Base-by-base conservation (phyloP, 116 monocot species). In the Phalaenopsis hybrid region DNA sequence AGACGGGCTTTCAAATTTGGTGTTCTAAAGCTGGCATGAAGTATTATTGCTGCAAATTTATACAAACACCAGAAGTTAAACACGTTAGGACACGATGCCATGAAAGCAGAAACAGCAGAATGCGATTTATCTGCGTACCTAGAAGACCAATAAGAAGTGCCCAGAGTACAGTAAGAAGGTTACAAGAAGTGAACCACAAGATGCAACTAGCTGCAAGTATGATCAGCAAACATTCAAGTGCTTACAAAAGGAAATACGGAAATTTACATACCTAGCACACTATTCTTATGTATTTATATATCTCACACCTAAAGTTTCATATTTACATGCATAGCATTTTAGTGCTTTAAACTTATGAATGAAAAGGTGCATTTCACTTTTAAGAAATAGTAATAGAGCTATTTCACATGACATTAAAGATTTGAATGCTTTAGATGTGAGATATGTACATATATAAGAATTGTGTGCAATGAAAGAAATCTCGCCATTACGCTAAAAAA, bases 1-100 rank as follows among this genome's bases (percentile, higher is more conserved):
- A 98, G 83, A 3, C 98, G 91, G 70, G 98, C 98, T 91, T 98
- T 98, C 78, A 98, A 75, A 83, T 98, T 98, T 34, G 98, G 98
- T 41, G 93, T 93, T 87, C 98, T 89, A 67, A 98, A 95, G 82
- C 95, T 98, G 72, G 95, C 98, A 90, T 98, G 98, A 57, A 93
- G 88, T 23, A 98, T 73, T 44, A 81, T 93, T 41, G 89, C 98
- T 98, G 81, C 81, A 74, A 77, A 11, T 63, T 2, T 75, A 5
- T 34, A 74, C 45, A 58, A 80, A 74, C 8, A 41, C 5, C 55
- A 77, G 15, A 76, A 12, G 33, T 50, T 17, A 44, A 16, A 16
- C 7, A 65, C 58, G n/a, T 34, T 81, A 28, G 15, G 44, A 68
- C 69, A 6, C 12, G 16, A 34, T 58, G 43, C 44, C 34, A 12